Evolutionary conservation across 2,329 filamentous ascomycete genomes (phyloP).

Genomic region (Bisporella sp.): DNA sequence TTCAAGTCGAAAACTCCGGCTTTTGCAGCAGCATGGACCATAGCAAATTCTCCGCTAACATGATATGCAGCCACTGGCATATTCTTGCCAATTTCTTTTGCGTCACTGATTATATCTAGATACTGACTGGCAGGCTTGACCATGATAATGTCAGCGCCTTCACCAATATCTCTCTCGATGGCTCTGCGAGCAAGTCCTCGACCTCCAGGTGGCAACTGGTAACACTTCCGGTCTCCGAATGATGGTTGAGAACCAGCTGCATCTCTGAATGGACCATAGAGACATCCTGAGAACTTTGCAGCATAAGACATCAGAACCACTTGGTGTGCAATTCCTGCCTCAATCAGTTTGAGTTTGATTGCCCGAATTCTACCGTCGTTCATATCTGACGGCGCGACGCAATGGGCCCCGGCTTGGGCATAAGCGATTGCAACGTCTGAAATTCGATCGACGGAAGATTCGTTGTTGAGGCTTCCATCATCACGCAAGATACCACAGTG

Average conservation of each 20-base stretch:
- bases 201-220: constrained; percentile 89
- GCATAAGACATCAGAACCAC: constrained; percentile 96
- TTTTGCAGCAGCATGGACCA: constrained; percentile 94
- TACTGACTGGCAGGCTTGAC: constrained; percentile 96
- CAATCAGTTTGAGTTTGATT: constrained; percentile 96
- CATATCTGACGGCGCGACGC: constrained; percentile 96
- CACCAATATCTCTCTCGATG: constrained; percentile 80
- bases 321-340: constrained; percentile 85
- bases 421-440: constrained; percentile 98
- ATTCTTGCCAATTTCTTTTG: constrained; percentile 87
- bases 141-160: constrained; percentile 98
- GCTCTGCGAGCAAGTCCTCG: constrained; percentile 86
- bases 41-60: constrained; percentile 93
- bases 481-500: constrained; percentile 95
- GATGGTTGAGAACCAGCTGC: constrained; percentile 85
- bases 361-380: constrained; percentile 96
- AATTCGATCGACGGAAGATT: constrained; percentile 86
- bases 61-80: constrained; percentile 94
- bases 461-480: constrained; percentile 89
- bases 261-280: constrained; percentile 96
- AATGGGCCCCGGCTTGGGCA: constrained; percentile 91
- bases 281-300: constrained; percentile 92
- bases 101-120: constrained; percentile 94
- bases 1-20: constrained; percentile 95
- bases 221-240: constrained; percentile 93